phyloP scores from a whole-genome alignment of 208 protist species.

The Crithidia thermophila region DNA sequence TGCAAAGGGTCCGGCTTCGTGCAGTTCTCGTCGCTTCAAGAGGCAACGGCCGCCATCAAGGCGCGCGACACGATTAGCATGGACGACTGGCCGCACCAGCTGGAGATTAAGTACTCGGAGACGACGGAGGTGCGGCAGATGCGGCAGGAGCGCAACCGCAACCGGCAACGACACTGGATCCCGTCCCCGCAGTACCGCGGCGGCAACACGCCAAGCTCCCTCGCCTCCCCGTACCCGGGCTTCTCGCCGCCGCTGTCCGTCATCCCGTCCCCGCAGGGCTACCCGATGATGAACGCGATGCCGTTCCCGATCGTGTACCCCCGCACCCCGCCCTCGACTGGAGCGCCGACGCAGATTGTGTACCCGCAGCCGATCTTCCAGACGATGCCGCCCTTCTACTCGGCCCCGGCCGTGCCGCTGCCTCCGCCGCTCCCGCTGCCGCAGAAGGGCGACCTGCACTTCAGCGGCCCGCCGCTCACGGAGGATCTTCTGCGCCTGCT shows the following conservation, averaged over 20 bases:
- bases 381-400: conserved; percentile 32
- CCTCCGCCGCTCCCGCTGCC: conserved; percentile 38
- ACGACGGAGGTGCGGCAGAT: conserved; percentile 79
- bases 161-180: conserved; percentile 73
- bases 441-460: conserved; percentile 74
- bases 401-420: conserved; percentile 33
- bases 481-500: conserved; percentile 64
- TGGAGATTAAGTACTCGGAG: conserved; percentile 90
- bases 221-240: conserved; percentile 30
- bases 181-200: conserved; percentile 70
- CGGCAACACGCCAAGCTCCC: conserved; percentile 34
- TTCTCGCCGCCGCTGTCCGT: conserved; percentile 45
- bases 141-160: conserved; percentile 88
- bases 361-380: conserved; percentile 43
- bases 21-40: conserved; percentile 73
- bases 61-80: conserved; percentile 60
- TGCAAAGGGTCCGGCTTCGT: conserved; percentile 93
- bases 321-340: conserved; percentile 26
- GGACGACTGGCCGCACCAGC: conserved; percentile 66
- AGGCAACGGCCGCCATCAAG: conserved; percentile 69
- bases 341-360: conserved; percentile 43
- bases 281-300: conserved; percentile 44
- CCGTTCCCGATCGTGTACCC: conserved; percentile 67
- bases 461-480: conserved; percentile 57
- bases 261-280: conserved; percentile 58